Base-by-base conservation (phyloP, 2,329 filamentous ascomycete species). In the Herpotrichia juniperi region DNA sequence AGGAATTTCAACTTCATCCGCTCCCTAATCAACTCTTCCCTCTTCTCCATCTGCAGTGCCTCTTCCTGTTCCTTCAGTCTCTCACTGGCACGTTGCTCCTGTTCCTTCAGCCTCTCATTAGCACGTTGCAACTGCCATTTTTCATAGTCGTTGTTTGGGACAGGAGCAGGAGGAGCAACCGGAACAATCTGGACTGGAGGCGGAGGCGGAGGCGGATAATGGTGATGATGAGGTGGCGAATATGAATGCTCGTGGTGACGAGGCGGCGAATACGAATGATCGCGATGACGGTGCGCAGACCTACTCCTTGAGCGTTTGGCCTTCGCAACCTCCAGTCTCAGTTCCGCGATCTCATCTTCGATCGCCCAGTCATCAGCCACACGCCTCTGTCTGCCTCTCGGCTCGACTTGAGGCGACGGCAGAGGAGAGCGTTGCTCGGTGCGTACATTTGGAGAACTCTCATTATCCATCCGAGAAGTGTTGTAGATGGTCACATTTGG, bases 401-500 rank as follows among this genome's bases (percentile, higher is more conserved):
- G 54, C 14, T 57, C 48, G 5, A 46, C 34, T 12, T 30, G 64
- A 34, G 67, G 59, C 54, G 61, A 68, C 14, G 62, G 54, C 16
- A 57, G 53, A 26, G 59, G 62, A 42, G 58, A 64, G 44, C 54
- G 60, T 49, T 72, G 67, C 17, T 74, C 64, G 37, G 66, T 66
- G 53, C 63, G 68, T 12, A 75, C 64, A 44, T 66, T 64, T 8
- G 65, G 68, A 46, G 50, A 72, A 35, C 61, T 71, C 37, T 72
- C 69, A 47, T 69, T 70, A 55, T 74, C 67, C 55, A 73, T 71
- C 46, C 68, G 68, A 48, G 74, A 72, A 48, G 74, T 75, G 62
- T 79, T 79, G 68, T 77, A 75, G 54, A 79, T 78, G 59, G 76
- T 77, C 56, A 79, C 73, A 42, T 76, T 73, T 16, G 78, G 78